phyloP scores from a whole-genome alignment of 2,329 filamentous ascomycete species.

The Ophiognomonia clavigignenti-juglandacearum region DNA sequence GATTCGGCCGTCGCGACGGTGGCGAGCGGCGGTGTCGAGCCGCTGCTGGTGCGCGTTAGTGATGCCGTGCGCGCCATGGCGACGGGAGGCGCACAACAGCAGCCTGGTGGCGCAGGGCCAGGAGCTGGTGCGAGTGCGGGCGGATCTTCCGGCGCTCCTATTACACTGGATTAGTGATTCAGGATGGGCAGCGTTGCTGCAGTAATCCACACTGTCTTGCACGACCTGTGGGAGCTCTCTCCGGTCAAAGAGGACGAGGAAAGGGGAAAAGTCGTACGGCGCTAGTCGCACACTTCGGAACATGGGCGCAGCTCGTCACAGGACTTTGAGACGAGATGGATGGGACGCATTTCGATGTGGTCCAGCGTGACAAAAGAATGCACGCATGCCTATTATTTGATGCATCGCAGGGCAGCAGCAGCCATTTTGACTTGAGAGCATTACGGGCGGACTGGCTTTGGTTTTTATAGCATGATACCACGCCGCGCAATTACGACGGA shows the following conservation, averaged over 20 bases:
- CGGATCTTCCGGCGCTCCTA: conserved; percentile 11
- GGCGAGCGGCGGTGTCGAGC: conserved; percentile 37
- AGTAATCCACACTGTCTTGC: too few species aligned
- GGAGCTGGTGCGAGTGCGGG: not conserved
- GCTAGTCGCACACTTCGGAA: too few species aligned
- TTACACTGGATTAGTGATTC: conserved; percentile 9
- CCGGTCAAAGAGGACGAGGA: too few species aligned
- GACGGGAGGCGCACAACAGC: not conserved
- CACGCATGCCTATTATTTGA: too few species aligned
- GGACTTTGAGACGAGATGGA: too few species aligned
- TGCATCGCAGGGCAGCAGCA: too few species aligned
- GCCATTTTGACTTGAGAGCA: too few species aligned
- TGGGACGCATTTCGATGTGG: too few species aligned
- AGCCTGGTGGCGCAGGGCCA: not conserved
- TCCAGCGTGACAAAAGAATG: too few species aligned
- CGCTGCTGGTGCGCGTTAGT: conserved; percentile 42
- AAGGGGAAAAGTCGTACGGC: too few species aligned
- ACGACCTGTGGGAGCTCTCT: too few species aligned
- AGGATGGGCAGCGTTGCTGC: not conserved
- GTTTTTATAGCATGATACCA: conserved; percentile 16
- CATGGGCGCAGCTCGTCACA: too few species aligned
- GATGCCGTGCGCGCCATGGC: conserved; percentile 36
- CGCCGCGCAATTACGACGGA: not conserved
- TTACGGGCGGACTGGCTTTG: not conserved
- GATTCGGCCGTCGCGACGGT: conserved; percentile 40